Conservation (phyloP, 2,329 filamentous ascomycete genomes). For the Grosmannia serpens region DNA sequence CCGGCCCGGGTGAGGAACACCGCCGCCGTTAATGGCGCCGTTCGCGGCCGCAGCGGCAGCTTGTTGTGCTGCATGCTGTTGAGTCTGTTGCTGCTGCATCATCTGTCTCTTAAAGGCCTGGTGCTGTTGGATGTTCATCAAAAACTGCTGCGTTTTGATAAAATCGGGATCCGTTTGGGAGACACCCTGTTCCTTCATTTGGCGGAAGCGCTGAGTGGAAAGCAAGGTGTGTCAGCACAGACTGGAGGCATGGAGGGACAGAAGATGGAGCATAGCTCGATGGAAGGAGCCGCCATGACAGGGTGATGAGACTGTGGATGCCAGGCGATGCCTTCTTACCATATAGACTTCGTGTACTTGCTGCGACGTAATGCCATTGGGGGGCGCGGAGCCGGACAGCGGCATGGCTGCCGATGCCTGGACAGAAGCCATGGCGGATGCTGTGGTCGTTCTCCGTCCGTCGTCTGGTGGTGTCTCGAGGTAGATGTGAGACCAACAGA, state of each 20-base stretch:
- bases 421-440: slow-evolving; percentile 62
- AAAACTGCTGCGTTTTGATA: slow-evolving; percentile 66
- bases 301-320: not conserved
- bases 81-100: slow-evolving; percentile 30
- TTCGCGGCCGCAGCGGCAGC: slow-evolving; percentile 30
- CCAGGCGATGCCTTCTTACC: slow-evolving; percentile 1
- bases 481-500: not conserved
- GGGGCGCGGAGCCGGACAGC: slow-evolving; percentile 50
- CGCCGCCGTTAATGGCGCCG: slow-evolving; percentile 19
- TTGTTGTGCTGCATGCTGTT: slow-evolving; percentile 9
- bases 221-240: not conserved
- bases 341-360: slow-evolving; percentile 60
- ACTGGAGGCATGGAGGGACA: not conserved
- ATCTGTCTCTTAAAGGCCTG: slow-evolving; percentile 17
- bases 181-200: slow-evolving; percentile 79
- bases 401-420: slow-evolving; percentile 58
- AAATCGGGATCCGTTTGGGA: slow-evolving; percentile 76
- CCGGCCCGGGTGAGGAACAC: slow-evolving; percentile 21
- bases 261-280: not conserved
- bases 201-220: slow-evolving; percentile 63
- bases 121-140: slow-evolving; percentile 48
- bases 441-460: slow-evolving; percentile 8
- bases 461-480: slow-evolving; percentile 6
- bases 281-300: not conserved
- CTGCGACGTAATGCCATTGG: slow-evolving; percentile 59